phyloP scores from a whole-genome alignment of 176 grass and related monocot species.

The Oryza glaberrima region DNA sequence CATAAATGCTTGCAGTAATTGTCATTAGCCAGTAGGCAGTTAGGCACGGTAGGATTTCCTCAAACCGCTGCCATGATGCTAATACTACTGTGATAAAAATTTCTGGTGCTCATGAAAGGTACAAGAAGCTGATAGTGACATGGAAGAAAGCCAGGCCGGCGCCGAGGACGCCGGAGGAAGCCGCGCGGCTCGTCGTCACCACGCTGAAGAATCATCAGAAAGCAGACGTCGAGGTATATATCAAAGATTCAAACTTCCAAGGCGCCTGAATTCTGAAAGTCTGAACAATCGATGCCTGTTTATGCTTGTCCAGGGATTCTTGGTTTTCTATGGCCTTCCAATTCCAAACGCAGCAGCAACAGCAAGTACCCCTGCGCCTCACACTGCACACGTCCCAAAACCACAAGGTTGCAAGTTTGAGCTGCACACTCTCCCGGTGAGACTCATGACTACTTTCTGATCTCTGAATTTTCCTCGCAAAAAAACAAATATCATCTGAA shows the following conservation, averaged over 20 bases:
- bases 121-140: conserved; percentile 77
- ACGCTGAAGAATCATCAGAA: conserved; percentile 97
- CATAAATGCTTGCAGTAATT: not conserved
- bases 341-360: conserved; percentile 35
- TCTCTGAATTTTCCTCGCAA: not conserved
- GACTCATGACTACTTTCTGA: not conserved
- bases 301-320: conserved; percentile 59
- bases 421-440: conserved; percentile 91
- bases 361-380: not conserved
- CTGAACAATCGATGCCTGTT: not conserved
- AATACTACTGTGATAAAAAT: not conserved
- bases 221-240: conserved; percentile 79
- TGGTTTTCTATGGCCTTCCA: conserved; percentile 81
- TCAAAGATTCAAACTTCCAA: not conserved
- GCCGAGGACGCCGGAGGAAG: conserved; percentile 80
- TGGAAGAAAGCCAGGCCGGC: conserved; percentile 83
- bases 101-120: conserved; percentile 46
- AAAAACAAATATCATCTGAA: no score
- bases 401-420: conserved; percentile 77
- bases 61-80: not conserved
- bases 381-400: conserved; percentile 38
- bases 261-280: not conserved
- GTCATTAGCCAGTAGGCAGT: not conserved
- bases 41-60: not conserved
- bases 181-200: conserved; percentile 61